phyloP scores from a whole-genome alignment of 2,329 filamentous ascomycete species.

The Colletotrichum tofieldiae region DNA sequence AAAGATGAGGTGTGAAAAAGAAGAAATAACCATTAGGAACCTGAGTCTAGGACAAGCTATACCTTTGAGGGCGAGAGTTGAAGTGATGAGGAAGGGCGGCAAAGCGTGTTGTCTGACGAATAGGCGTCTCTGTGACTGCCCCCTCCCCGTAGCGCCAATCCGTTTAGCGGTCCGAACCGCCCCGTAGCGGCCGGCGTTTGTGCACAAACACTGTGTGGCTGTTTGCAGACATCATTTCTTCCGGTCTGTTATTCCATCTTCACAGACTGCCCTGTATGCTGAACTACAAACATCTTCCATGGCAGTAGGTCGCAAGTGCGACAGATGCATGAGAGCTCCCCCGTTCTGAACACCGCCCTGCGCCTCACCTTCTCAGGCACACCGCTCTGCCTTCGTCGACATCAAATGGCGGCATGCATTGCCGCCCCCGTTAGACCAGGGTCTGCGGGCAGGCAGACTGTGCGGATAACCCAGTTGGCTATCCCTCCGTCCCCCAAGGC shows the following conservation, averaged over 20 bases:
- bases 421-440: slow-evolving; percentile 11
- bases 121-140: background rate
- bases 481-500: background rate
- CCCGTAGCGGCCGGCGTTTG: slow-evolving; percentile 22
- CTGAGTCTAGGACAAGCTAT: background rate
- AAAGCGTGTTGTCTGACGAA: background rate
- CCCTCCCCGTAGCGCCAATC: slow-evolving; percentile 6
- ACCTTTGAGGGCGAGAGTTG: background rate
- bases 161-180: slow-evolving; percentile 29
- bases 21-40: no score
- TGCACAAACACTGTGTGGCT: background rate
- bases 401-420: background rate
- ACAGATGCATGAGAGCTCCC: background rate
- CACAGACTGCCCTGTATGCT: no score
- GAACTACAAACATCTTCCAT: background rate
- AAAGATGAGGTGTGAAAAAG: background rate
- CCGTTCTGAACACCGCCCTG: no score
- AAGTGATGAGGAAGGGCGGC: background rate
- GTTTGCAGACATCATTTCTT: background rate
- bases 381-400: background rate
- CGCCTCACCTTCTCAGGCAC: background rate
- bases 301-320: background rate
- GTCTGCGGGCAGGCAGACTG: slow-evolving; percentile 26
- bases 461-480: background rate
- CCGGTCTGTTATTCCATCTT: background rate